Conservation (phyloP, 768 basidiomycete genomes). For the Leccinum longicurvipes region DNA sequence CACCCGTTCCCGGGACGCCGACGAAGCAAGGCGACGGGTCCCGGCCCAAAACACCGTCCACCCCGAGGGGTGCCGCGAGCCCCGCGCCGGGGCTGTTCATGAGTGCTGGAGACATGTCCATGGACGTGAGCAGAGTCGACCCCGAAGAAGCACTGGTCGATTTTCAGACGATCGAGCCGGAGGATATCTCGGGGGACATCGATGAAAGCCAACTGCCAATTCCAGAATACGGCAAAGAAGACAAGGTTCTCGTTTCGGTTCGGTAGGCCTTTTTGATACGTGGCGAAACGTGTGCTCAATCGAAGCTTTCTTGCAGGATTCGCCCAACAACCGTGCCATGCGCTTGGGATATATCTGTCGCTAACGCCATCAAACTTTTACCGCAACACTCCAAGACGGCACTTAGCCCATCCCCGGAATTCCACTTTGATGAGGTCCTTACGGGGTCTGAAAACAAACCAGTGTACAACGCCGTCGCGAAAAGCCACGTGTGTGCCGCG, state of each 20-base stretch:
- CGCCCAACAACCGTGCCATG: constrained; percentile 51
- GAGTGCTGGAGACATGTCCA: constrained; percentile 50
- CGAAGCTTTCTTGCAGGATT: constrained; percentile 41
- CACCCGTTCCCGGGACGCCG: constrained; percentile 54
- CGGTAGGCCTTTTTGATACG: constrained; percentile 40
- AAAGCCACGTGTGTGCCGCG: constrained; percentile 80
- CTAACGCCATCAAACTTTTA: constrained; percentile 59
- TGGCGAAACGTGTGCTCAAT: not conserved
- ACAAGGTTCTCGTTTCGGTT: constrained; percentile 85
- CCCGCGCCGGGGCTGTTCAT: constrained; percentile 40
- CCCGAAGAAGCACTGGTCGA: constrained; percentile 77
- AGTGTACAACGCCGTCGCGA: constrained; percentile 71
- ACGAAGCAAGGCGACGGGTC: constrained; percentile 39
- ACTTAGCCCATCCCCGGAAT: constrained; percentile 42
- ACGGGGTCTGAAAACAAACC: constrained; percentile 79
- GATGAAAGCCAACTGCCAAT: constrained; percentile 52
- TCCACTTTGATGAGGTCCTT: constrained; percentile 73
- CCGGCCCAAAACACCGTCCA: constrained; percentile 53
- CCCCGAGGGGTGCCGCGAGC: constrained; percentile 51
- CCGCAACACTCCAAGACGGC: constrained; percentile 50
- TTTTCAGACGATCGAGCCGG: constrained; percentile 64
- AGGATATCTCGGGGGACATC: constrained; percentile 66
- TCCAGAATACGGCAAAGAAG: constrained; percentile 62
- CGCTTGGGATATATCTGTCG: constrained; percentile 52
- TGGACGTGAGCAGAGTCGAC: constrained; percentile 74